phyloP scores from a whole-genome alignment of 2,329 filamentous ascomycete species.

The Trichoderma harzianum region DNA sequence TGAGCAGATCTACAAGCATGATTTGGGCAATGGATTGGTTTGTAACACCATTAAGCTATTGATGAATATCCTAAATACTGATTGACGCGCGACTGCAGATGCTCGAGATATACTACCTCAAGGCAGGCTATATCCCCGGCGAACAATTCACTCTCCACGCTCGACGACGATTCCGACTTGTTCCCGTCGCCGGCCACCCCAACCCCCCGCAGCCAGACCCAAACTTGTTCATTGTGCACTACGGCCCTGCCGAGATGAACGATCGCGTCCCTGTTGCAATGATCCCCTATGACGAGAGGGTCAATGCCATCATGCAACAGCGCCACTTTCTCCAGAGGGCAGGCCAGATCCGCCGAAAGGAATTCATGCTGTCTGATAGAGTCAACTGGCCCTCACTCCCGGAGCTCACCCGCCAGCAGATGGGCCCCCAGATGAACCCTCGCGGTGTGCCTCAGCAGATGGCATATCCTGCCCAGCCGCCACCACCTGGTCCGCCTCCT shows the following conservation, averaged over 20 bases:
- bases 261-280: slow-evolving; percentile 68
- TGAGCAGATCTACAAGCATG: slow-evolving; percentile 73
- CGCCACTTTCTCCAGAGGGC: slow-evolving; percentile 65
- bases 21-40: slow-evolving; percentile 61
- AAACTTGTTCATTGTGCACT: slow-evolving; percentile 88
- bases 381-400: slow-evolving; percentile 85
- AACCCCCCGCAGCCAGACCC: slow-evolving; percentile 71
- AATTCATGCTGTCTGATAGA: slow-evolving; percentile 90
- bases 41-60: slow-evolving; percentile 25
- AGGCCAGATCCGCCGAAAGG: slow-evolving; percentile 81
- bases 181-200: slow-evolving; percentile 66
- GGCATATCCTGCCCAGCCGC: slow-evolving; percentile 57
- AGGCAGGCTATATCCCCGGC: slow-evolving; percentile 72
- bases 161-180: slow-evolving; percentile 80
- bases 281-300: slow-evolving; percentile 61
- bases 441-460: slow-evolving; percentile 56
- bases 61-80: not conserved
- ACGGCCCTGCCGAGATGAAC: slow-evolving; percentile 70
- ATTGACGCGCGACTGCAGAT: slow-evolving; percentile 49
- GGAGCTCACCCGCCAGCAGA: slow-evolving; percentile 47
- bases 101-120: slow-evolving; percentile 84
- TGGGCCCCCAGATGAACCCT: slow-evolving; percentile 46
- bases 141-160: slow-evolving; percentile 75
- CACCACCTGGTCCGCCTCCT: slow-evolving; percentile 48
- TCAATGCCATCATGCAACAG: slow-evolving; percentile 58